Conservation (phyloP, 1,284 basidiomycete genomes). For the Marasmius fiardii region DNA sequence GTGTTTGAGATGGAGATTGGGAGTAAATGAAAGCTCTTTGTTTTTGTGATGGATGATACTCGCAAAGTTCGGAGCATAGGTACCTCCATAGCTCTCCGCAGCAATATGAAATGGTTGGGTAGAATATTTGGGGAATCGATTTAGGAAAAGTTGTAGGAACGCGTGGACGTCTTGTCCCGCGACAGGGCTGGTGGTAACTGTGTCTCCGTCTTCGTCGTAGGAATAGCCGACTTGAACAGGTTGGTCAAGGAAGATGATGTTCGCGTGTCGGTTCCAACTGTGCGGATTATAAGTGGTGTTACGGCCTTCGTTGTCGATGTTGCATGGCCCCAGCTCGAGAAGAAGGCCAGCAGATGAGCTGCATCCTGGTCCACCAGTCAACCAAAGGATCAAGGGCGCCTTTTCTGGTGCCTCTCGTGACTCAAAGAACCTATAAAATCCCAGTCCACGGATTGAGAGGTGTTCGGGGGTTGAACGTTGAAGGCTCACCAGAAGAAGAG, state of each 20-base stretch:
- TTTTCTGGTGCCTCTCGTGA: constrained; percentile 66
- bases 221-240: constrained; percentile 90
- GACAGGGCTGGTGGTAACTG: constrained; percentile 69
- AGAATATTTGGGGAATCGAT: constrained; percentile 67
- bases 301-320: constrained; percentile 62
- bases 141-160: constrained; percentile 86
- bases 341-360: constrained; percentile 78
- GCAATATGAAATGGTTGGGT: constrained; percentile 67
- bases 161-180: constrained; percentile 86
- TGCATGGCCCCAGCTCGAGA: constrained; percentile 88
- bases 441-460: too few relatives aligned
- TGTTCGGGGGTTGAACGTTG: too few relatives aligned
- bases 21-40: constrained; percentile 42
- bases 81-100: constrained; percentile 80
- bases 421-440: constrained; percentile 83
- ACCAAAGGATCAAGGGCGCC: constrained; percentile 86
- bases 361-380: constrained; percentile 85
- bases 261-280: constrained; percentile 70
- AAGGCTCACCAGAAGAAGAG: too few relatives aligned
- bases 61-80: constrained; percentile 78
- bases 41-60: constrained; percentile 76
- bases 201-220: constrained; percentile 70
- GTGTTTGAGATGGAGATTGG: constrained; percentile 40
- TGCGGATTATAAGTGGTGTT: constrained; percentile 72
- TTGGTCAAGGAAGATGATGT: constrained; percentile 79